Evolutionary conservation across 306 rosid species (phyloP).

Genomic region (Dalbergia cochinchinensis): DNA sequence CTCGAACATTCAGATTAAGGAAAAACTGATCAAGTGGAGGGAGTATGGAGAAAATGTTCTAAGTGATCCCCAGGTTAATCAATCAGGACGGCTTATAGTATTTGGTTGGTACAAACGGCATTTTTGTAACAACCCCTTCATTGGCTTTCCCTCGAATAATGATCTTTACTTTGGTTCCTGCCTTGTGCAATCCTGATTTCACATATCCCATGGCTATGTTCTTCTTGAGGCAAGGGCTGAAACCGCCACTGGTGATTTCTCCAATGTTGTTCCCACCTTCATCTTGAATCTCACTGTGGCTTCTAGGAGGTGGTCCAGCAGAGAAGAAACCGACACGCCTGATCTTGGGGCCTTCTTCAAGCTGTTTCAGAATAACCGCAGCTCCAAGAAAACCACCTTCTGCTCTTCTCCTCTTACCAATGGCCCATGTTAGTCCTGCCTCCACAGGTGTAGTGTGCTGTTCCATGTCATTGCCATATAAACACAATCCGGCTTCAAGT

Average conservation of each 20-base stretch:
- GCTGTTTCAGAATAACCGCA: constrained; percentile 84
- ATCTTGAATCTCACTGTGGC: constrained; percentile 95
- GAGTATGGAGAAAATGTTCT: constrained; percentile 33
- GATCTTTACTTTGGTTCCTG: constrained; percentile 93
- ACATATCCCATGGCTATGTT: constrained; percentile 97
- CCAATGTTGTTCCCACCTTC: constrained; percentile 86
- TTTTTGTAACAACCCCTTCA: constrained; percentile 90
- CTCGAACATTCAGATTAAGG: constrained; percentile 39
- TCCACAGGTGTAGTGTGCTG: constrained; percentile 91
- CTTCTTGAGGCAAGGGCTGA: constrained; percentile 97
- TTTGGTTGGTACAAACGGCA: constrained; percentile 96
- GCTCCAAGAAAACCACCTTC: constrained; percentile 99
- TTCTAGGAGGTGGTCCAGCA: constrained; percentile 92
- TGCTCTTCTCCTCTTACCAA: constrained; percentile 95
- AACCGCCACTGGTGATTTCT: constrained; percentile 97
- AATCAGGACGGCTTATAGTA: constrained; percentile 90
- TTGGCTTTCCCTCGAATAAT: constrained; percentile 83
- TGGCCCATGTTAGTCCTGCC: constrained; percentile 98
- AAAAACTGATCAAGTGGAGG: constrained; percentile 39
- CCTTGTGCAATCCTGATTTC: constrained; percentile 94
- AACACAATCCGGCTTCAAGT: constrained; percentile 94
- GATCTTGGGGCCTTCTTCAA: constrained; percentile 74
- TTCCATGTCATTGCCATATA: constrained; percentile 95
- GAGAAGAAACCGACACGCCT: constrained; percentile 95
- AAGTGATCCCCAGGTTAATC: constrained; percentile 46